Evolutionary conservation across 805 yeast genomes (phyloP), one percentile per base, ranked within the genome.

Genomic region (Nakazawaea ishiwadae): DNA sequence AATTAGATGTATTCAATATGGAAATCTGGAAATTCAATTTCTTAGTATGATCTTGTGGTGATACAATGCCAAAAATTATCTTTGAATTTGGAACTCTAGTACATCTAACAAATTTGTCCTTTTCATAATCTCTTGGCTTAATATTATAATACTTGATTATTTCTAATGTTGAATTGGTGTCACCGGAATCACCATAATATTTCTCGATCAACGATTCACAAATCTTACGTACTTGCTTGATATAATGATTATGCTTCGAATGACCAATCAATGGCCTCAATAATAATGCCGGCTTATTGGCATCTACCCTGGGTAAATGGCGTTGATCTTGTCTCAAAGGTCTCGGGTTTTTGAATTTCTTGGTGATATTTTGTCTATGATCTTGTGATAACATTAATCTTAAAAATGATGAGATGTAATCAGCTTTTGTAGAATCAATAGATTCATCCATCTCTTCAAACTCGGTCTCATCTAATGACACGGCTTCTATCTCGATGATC

Each of bases 401-500:
- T 18, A 84, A 59, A 37, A 75, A 73, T 11, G 59, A 61, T 33
- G 72, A 64, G 14, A 83, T 68, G 21, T 74, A 63, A 40, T 78
- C 77, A 4, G 90, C 87, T 40, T 67, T 34, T n/a, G 42, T 45
- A 4, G 60, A 52, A 3, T 68, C 58, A 2, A 51, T 48, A 35
- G 59, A 59, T 37, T 60, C 62, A 37, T 63, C 60, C 33, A 52
- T 48, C 37, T 57, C 58, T 31, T 66, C 72, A 40, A 63, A 65
- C 31, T 55, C 62, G 14, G 56, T 62, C 12, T 60, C 68, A 15
- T 60, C 66, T 6, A 56, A 65, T 4, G 72, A 65, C 12, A 78
- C 69, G n/a, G 77, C 66, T 47, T 82, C 93, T 37, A 90, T 71
- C 55, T 85, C 95, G 28, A 90, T 64, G 28, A 75, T 64, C 46